phyloP scores from a whole-genome alignment of 768 basidiomycete genomes.

The Chalciporus pseudorubinellus region DNA sequence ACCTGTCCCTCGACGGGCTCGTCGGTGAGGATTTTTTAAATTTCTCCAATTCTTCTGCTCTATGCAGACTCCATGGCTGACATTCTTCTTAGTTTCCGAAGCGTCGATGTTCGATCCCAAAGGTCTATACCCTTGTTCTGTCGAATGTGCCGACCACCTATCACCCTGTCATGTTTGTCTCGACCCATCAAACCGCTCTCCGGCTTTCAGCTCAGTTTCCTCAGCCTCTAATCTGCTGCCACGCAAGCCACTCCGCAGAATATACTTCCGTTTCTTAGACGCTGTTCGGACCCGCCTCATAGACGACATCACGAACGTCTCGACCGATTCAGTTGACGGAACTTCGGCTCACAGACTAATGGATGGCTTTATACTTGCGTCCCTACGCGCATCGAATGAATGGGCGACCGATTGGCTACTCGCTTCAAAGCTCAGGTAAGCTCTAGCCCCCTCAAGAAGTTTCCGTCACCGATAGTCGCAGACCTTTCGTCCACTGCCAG shows the following conservation, averaged over 20 bases:
- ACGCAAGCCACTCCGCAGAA: constrained; percentile 40
- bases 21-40: constrained; percentile 40
- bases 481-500: constrained; percentile 60
- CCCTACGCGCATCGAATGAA: constrained; percentile 43
- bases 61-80: constrained; percentile 9
- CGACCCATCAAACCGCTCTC: constrained; percentile 15
- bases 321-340: constrained; percentile 29
- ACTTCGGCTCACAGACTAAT: constrained; percentile 49
- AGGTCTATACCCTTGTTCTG: constrained; percentile 53
- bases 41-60: not conserved
- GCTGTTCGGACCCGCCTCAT: constrained; percentile 55
- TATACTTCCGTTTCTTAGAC: constrained; percentile 50
- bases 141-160: constrained; percentile 39
- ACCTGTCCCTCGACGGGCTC: constrained; percentile 49
- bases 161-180: constrained; percentile 41
- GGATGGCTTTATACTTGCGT: constrained; percentile 62
- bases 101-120: constrained; percentile 44
- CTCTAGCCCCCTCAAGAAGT: constrained; percentile 1
- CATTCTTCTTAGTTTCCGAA: constrained; percentile 38
- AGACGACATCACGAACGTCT: constrained; percentile 50
- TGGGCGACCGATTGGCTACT: constrained; percentile 70
- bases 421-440: constrained; percentile 46
- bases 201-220: constrained; percentile 20
- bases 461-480: constrained; percentile 25
- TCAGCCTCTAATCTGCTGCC: constrained; percentile 43